Evolutionary conservation across 352 stramenopile species (phyloP), one percentile per base, ranked within the genome.

Genomic region (Peronospora belbahrii): DNA sequence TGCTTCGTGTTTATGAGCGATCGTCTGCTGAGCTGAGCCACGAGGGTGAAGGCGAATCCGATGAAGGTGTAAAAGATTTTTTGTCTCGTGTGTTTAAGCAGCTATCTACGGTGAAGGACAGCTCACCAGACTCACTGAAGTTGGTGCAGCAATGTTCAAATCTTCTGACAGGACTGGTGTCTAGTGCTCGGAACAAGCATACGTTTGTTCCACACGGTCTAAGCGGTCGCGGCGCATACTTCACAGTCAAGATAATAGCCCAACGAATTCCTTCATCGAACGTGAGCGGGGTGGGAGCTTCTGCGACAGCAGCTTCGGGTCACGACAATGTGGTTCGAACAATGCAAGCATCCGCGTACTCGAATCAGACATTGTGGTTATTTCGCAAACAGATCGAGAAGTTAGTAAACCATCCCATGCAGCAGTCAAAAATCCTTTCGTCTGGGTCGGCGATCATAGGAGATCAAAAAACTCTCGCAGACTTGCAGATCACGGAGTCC

Each of bases 371-470:
- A 3, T 39, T 94, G 27, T 68, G 58, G 45, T 53, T 81, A 15
- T 72, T 94, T 11, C 70, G 80, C 6, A 80, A 85, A 46, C 71
- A 88, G 23, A 62, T 94, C 14, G 83, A 94, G 57, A 69, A 70
- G 38, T 43, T 85, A 0, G 55, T 88, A 14, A 60, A 62, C 0
- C 83, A 94, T 47, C 74, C 83, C 1, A 67, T 86, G 48, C 68
- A 85, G 37, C 83, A 92, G 44, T 89, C 68, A 3, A 94, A 94
- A 46, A 79, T 94, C 7, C 57, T 94, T 1, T 83, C 61, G 15
- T 65, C 66, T 35, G 79, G 83, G 11, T 70, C 71, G 6, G 65
- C 78, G 0, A 62, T 94, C 15, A 77, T 74, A 13, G 80, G 80
- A 7, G 83, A 94, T 33, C 51, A 81, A 27, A 94, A 94, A 52